phyloP scores from a whole-genome alignment of 257 asterid genomes.

The Dorcoceras hygrometricum region DNA sequence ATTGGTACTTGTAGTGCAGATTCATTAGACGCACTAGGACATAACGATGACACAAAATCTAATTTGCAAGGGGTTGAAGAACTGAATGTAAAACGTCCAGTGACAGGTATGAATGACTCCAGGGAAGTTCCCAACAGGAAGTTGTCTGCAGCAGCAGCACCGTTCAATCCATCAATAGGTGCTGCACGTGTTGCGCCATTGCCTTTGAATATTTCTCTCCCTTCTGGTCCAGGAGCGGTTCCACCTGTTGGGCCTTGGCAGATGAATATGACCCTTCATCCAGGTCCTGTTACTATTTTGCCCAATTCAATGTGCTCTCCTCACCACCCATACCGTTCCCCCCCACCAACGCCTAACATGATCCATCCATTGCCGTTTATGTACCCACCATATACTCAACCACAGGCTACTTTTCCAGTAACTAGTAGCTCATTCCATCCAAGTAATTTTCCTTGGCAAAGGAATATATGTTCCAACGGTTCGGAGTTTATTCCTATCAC shows the following conservation, averaged over 20 bases:
- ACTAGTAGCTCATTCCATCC: constrained; percentile 66
- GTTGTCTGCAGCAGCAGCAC: constrained; percentile 96
- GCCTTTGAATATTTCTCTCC: constrained; percentile 57
- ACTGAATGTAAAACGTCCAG: constrained; percentile 35
- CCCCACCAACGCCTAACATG: constrained; percentile 86
- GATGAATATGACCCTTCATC: constrained; percentile 83
- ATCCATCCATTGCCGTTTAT: constrained; percentile 81
- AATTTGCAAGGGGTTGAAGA: constrained; percentile 47
- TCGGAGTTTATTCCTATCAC: constrained; percentile 64
- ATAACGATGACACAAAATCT: constrained; percentile 32
- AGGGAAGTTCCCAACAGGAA: constrained; percentile 66
- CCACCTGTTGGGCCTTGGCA: constrained; percentile 75
- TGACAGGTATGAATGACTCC: constrained; percentile 42
- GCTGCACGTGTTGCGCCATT: constrained; percentile 57
- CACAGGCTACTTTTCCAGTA: constrained; percentile 67
- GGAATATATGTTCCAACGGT: constrained; percentile 50
- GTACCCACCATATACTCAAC: constrained; percentile 78
- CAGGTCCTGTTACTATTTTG: constrained; percentile 66
- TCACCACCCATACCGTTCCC: constrained; percentile 86
- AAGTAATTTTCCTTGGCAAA: constrained; percentile 76
- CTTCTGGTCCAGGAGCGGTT: constrained; percentile 61
- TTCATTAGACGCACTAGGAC: constrained; percentile 27
- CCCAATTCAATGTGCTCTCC: constrained; percentile 72
- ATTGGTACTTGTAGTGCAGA: constrained; percentile 36
- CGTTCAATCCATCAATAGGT: constrained; percentile 77